Conservation (phyloP, 352 stramenopile genomes). For the Phytophthora pistaciae region DNA sequence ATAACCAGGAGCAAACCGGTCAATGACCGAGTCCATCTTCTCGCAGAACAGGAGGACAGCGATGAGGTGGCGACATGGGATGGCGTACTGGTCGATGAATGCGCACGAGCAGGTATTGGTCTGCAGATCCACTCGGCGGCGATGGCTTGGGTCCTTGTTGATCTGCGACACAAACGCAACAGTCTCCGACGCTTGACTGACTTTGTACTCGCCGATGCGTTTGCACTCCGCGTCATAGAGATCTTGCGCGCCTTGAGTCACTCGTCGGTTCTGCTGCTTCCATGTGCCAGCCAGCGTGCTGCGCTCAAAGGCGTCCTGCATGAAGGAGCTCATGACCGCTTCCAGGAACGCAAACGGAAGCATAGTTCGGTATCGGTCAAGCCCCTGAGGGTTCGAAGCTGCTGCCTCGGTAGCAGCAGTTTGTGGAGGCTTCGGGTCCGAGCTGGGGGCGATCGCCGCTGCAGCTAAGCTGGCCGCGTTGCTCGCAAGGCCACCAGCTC, state of each 20-base stretch:
- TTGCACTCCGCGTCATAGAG: constrained; percentile 63
- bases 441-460: constrained; percentile 13
- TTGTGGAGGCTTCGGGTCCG: background rate
- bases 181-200: constrained; percentile 55
- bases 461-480: constrained; percentile 10
- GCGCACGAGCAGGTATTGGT: constrained; percentile 56
- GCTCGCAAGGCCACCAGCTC: background rate
- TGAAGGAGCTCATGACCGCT: constrained; percentile 51
- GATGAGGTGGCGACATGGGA: constrained; percentile 71
- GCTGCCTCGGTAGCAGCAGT: background rate
- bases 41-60: constrained; percentile 62
- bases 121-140: constrained; percentile 54
- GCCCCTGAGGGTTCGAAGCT: constrained; percentile 13
- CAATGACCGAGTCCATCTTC: constrained; percentile 55
- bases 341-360: constrained; percentile 61
- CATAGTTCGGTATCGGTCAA: constrained; percentile 38
- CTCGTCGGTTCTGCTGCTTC: constrained; percentile 46
- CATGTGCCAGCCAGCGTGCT: constrained; percentile 49
- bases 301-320: constrained; percentile 50
- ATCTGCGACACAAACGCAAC: constrained; percentile 67
- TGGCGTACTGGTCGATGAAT: constrained; percentile 67
- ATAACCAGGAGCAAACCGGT: constrained; percentile 56
- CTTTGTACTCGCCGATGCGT: constrained; percentile 60
- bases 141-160: constrained; percentile 37
- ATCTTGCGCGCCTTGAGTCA: constrained; percentile 56